Evolutionary conservation across 73 alveolate species (phyloP).

Genomic region (Paramecium pentaurelia): DNA sequence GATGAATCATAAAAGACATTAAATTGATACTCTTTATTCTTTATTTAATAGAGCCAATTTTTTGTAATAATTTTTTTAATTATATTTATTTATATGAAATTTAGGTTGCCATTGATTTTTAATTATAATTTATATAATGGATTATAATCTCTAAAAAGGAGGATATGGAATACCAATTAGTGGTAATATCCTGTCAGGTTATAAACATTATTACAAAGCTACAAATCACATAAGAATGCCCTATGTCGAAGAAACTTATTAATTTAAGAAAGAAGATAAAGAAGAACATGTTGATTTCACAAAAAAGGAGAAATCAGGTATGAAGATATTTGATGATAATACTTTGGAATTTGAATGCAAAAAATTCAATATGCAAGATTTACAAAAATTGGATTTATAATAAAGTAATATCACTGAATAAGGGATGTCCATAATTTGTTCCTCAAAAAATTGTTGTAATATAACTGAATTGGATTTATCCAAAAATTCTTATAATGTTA

Average conservation of each 20-base stretch:
- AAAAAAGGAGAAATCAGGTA: not conserved
- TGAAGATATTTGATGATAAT: not conserved
- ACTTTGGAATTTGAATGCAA: not conserved
- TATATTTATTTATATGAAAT: too few species aligned
- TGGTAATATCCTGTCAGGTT: not conserved
- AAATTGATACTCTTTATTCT: not conserved
- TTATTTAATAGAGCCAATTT: not conserved
- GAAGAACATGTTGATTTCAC: not conserved
- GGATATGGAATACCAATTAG: not conserved
- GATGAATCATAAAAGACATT: not conserved
- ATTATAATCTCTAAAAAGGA: not conserved
- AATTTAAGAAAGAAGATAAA: not conserved
- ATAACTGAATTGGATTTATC: constrained; percentile 10
- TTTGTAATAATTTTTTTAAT: not conserved
- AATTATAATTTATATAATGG: not conserved
- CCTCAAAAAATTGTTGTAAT: not conserved
- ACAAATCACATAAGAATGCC: not conserved
- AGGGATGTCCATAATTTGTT: not conserved
- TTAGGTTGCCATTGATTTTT: not conserved
- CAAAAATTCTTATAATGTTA: not conserved
- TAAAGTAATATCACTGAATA: not conserved
- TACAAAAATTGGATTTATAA: not conserved
- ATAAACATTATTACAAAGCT: not conserved
- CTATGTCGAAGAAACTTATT: not conserved
- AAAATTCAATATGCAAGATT: not conserved